Evolutionary conservation across 1,139 yeast species (phyloP).

Genomic region (Yamadazyma triangularis): DNA sequence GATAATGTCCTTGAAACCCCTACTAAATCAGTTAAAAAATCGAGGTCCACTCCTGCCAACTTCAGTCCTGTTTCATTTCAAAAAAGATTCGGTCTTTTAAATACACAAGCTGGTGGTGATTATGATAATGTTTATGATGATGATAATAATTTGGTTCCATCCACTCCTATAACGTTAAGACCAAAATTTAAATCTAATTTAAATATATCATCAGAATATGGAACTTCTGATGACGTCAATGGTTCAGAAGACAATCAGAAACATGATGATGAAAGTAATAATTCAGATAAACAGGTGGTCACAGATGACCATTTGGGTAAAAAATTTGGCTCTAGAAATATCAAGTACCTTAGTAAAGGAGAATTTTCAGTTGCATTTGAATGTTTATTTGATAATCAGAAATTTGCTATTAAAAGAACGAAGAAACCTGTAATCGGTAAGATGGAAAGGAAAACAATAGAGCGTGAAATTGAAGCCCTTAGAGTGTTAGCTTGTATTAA

Average conservation of each 20-base stretch:
- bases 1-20: slow-evolving; percentile 36
- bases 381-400: slow-evolving; percentile 58
- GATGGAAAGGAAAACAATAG: slow-evolving; percentile 31
- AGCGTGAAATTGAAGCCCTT: slow-evolving; percentile 42
- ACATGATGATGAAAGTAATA: slow-evolving; percentile 5
- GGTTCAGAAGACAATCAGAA: not conserved
- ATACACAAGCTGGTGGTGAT: not conserved
- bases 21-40: slow-evolving; percentile 34
- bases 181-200: slow-evolving; percentile 1
- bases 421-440: slow-evolving; percentile 48
- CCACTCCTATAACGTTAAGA: slow-evolving; percentile 22
- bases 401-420: slow-evolving; percentile 84
- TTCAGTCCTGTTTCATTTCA: slow-evolving; percentile 22
- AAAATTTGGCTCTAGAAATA: slow-evolving; percentile 62
- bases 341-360: slow-evolving; percentile 72
- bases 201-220: slow-evolving; percentile 4
- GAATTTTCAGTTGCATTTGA: slow-evolving; percentile 88
- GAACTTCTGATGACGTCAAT: not conserved
- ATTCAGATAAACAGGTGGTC: slow-evolving; percentile 10
- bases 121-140: slow-evolving; percentile 2
- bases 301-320: slow-evolving; percentile 59
- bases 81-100: not conserved
- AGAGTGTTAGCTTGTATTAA: slow-evolving; percentile 38
- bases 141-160: too few relatives aligned
- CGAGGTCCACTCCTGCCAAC: slow-evolving; percentile 28